These are phyloP conservation scores for Candida montana DNA, from an alignment of 805 yeast genomes.

Conservation along the genomic window DNA sequence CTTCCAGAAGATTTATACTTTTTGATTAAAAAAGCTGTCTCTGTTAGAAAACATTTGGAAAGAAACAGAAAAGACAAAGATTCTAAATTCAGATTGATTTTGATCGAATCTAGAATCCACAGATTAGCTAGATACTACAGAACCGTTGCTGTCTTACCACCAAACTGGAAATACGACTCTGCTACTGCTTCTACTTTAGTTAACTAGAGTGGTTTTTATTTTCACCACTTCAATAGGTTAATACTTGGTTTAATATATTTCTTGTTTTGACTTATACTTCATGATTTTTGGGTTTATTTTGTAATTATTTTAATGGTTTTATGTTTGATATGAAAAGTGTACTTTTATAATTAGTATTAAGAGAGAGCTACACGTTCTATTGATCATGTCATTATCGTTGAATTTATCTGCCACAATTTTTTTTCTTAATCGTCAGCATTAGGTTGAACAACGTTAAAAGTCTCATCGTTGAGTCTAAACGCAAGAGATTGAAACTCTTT, in stretches of 20 bases:
- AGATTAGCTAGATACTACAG: constrained; percentile 99
- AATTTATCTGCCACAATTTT: background rate
- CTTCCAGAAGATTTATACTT: constrained; percentile 99
- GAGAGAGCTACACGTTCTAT: too few species aligned
- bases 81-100: constrained; percentile 99
- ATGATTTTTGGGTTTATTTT: constrained; percentile 2
- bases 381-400: too few species aligned
- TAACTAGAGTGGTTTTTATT: constrained; percentile 50
- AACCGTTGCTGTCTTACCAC: constrained; percentile 98
- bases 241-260: constrained; percentile 5
- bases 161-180: constrained; percentile 99
- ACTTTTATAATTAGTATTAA: background rate
- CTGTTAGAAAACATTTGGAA: constrained; percentile 99
- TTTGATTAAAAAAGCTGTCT: constrained; percentile 98
- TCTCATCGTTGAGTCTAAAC: constrained; percentile 20
- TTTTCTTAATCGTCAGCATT: constrained; percentile 10
- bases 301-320: constrained; percentile 3
- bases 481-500: constrained; percentile 16
- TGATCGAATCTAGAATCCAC: constrained; percentile 99
- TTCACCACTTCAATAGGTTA: background rate
- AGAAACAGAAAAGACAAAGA: constrained; percentile 99
- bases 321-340: background rate
- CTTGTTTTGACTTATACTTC: constrained; percentile 1
- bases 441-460: constrained; percentile 15
- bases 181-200: constrained; percentile 99